Evolutionary conservation across 2,329 filamentous ascomycete genomes (phyloP).

Genomic region (Talaromyces verruculosus): DNA sequence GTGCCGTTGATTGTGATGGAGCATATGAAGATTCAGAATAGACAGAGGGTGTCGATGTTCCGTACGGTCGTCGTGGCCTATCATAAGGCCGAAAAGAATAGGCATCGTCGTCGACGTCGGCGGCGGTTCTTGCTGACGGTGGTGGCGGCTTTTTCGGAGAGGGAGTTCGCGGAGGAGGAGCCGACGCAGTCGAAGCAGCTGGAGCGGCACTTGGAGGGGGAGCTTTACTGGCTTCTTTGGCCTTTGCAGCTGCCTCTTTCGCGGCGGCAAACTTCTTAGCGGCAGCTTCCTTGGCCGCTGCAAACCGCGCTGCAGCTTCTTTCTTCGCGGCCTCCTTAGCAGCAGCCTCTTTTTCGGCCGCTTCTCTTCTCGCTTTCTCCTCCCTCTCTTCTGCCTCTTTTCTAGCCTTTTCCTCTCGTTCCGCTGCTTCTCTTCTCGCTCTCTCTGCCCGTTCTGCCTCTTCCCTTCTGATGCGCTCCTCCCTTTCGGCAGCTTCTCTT

Average conservation of each 20-base stretch:
- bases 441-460: too few relatives aligned
- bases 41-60: slow-evolving; percentile 65
- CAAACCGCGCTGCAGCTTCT: slow-evolving; percentile 30
- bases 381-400: slow-evolving; percentile 40
- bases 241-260: slow-evolving; percentile 29
- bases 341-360: slow-evolving; percentile 29
- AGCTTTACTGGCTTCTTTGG: slow-evolving; percentile 31
- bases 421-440: slow-evolving; percentile 37
- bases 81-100: slow-evolving; percentile 80
- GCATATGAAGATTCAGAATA: slow-evolving; percentile 86
- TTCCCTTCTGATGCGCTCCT: slow-evolving; percentile 34
- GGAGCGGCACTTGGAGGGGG: slow-evolving; percentile 24
- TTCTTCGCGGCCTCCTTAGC: slow-evolving; percentile 30
- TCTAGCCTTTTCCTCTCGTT: slow-evolving; percentile 31
- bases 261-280: slow-evolving; percentile 40
- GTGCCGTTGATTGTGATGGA: slow-evolving; percentile 76
- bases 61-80: slow-evolving; percentile 61
- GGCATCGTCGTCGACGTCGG: slow-evolving; percentile 60
- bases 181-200: slow-evolving; percentile 24
- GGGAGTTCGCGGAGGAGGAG: slow-evolving; percentile 34
- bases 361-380: slow-evolving; percentile 30
- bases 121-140: slow-evolving; percentile 39
- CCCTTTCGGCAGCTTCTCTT: slow-evolving; percentile 21
- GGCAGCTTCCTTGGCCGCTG: slow-evolving; percentile 26
- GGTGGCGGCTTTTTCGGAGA: slow-evolving; percentile 41